Base-by-base conservation (phyloP, 331 rosid species). In the Dryas integrifolia region DNA sequence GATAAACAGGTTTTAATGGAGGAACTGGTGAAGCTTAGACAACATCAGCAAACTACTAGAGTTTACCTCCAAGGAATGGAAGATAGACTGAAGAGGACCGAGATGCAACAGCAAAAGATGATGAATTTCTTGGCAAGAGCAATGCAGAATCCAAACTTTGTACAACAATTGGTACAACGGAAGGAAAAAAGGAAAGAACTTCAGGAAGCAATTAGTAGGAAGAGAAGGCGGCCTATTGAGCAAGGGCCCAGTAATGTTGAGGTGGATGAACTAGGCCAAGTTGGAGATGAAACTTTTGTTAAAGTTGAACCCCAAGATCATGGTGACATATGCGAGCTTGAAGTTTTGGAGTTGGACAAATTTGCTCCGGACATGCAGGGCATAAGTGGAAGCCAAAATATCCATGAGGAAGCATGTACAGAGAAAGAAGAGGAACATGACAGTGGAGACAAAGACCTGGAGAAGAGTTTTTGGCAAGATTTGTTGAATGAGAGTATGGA, bases 1-100 rank as follows among this genome's bases (percentile, higher is more conserved):
- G 98, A 91, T 77, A 82, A 86, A 62, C 92, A 86, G 58, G 86
- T 82, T 6, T 79, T 93, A 2, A 83, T 87, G 90, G 80, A 14
- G 79, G 98, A 93, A 72, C 67, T 93, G 35, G 86, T 89, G 76
- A 93, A 89, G 58, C 88, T 93, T 24, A 86, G 89, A 52, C 96
- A 91, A 64, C 85, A 89, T 15, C 96, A 93, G 15, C 94, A 93
- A 6, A 82, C 61, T 53, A 77, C 87, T 14, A 85, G 60, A 83
- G 15, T 62, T 57, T 68, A 74, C 76, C 82, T 93, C 30, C 84
- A 79, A 67, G 76, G 80, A 67, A 81, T 91, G 96, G 97, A 91
- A 67, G 76, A 46, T 2, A 85, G 94, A 67, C 69, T 93, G 4
- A 81, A 69, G 58, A 86, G 53, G 58, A 87, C 91, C 5, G 97